phyloP scores from a whole-genome alignment of 2,329 filamentous ascomycete genomes.

The Fusarium proliferatum region DNA sequence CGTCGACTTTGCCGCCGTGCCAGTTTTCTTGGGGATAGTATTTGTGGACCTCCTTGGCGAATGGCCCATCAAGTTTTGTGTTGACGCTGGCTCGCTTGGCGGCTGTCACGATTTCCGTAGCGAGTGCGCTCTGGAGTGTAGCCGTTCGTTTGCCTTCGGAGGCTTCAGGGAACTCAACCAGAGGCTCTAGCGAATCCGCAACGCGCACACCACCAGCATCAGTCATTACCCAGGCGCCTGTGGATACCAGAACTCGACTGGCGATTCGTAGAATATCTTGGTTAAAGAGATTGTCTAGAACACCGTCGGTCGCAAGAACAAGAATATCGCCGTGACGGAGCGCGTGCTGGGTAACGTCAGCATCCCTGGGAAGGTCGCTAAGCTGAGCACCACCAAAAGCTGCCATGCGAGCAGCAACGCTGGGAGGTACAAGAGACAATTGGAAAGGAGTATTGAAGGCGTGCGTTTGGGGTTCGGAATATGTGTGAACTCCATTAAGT shows the following conservation, averaged over 20 bases:
- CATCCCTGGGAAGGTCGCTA: conserved; percentile 85
- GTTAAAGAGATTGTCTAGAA: conserved; percentile 95
- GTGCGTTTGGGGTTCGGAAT: conserved; percentile 89
- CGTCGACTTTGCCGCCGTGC: conserved; percentile 93
- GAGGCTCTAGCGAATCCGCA: conserved; percentile 66
- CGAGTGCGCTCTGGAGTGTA: conserved; percentile 81
- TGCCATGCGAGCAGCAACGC: conserved; percentile 80
- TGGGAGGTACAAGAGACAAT: conserved; percentile 85
- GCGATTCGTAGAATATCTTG: conserved; percentile 88
- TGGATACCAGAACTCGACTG: conserved; percentile 77
- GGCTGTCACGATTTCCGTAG: conserved; percentile 80
- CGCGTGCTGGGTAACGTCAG: conserved; percentile 79
- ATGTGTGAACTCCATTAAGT: conserved; percentile 84
- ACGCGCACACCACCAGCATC: conserved; percentile 70
- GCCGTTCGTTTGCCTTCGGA: conserved; percentile 46
- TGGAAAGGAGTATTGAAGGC: conserved; percentile 98
- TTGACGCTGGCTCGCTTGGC: conserved; percentile 89
- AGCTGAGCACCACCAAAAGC: conserved; percentile 86
- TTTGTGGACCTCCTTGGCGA: conserved; percentile 92
- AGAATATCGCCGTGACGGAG: conserved; percentile 92
- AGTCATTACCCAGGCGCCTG: conserved; percentile 78
- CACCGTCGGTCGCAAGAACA: conserved; percentile 93
- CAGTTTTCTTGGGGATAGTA: conserved; percentile 88
- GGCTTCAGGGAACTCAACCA: conserved; percentile 46
- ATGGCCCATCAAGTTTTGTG: conserved; percentile 85